These are phyloP conservation scores for Massariosphaeria phaeospora DNA, from an alignment of 495 filamentous ascomycete species.

Conservation along the genomic window DNA sequence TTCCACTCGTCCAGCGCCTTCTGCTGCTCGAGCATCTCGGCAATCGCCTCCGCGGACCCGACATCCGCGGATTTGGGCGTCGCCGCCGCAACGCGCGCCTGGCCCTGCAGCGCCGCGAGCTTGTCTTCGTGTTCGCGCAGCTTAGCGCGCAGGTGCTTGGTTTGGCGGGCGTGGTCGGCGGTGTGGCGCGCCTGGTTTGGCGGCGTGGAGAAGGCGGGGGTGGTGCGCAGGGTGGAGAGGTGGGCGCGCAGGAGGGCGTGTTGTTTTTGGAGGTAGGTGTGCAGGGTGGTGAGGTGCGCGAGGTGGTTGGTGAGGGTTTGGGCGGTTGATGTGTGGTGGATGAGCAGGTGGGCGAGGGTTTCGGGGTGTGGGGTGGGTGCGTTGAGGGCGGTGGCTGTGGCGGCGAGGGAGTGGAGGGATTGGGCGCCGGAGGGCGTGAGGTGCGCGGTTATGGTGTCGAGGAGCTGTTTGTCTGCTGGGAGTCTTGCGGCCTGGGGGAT, in stretches of 20 bases:
- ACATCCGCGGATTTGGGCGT: background rate
- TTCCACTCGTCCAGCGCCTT: constrained; percentile 49
- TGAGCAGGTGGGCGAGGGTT: constrained; percentile 29
- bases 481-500: background rate
- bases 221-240: constrained; percentile 11
- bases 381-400: constrained; percentile 16
- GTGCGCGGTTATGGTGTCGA: constrained; percentile 5
- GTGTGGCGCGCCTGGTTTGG: constrained; percentile 25
- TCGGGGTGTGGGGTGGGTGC: constrained; percentile 16
- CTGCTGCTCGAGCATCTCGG: constrained; percentile 55
- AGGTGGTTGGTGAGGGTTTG: constrained; percentile 25
- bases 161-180: constrained; percentile 18
- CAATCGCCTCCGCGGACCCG: constrained; percentile 45
- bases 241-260: constrained; percentile 24
- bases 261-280: constrained; percentile 18
- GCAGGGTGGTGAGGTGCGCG: constrained; percentile 20
- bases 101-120: constrained; percentile 16
- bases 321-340: constrained; percentile 15
- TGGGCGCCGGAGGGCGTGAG: constrained; percentile 20
- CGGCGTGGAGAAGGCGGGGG: constrained; percentile 23
- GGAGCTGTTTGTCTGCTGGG: constrained; percentile 5
- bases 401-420: constrained; percentile 22
- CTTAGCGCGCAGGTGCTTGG: constrained; percentile 26
- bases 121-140: constrained; percentile 27
- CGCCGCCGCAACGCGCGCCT: constrained; percentile 12